Conservation (phyloP, 2,329 filamentous ascomycete species). For the Neoascochyta sp. region DNA sequence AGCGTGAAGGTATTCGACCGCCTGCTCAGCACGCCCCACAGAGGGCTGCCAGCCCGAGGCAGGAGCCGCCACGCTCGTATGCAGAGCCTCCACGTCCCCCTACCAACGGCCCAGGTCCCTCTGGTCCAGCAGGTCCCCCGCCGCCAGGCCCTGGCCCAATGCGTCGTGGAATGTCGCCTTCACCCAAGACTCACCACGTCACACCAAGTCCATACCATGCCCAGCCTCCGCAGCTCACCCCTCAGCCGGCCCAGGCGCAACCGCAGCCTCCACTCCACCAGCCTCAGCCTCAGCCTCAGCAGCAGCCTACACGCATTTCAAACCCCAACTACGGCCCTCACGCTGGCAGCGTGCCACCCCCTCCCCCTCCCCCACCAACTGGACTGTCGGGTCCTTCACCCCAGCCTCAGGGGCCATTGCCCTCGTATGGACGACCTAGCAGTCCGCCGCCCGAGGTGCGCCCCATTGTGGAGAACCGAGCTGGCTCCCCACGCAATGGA, state of each 20-base stretch:
- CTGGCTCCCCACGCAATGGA: conserved; percentile 84
- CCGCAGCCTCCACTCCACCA: conserved; percentile 37
- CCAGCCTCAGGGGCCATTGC: conserved; percentile 53
- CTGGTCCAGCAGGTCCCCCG: conserved; percentile 33
- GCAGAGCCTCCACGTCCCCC: conserved; percentile 60
- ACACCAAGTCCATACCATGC: conserved; percentile 51
- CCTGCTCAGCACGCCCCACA: conserved; percentile 61
- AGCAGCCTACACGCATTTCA: conserved; percentile 46
- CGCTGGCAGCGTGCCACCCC: conserved; percentile 51
- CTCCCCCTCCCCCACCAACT: conserved; percentile 56
- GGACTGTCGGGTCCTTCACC: conserved; percentile 48
- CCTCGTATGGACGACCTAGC: conserved; percentile 65
- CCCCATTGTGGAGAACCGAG: conserved; percentile 75
- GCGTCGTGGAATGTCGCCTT: conserved; percentile 54
- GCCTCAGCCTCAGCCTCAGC: conserved; percentile 22
- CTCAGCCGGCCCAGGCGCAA: conserved; percentile 51
- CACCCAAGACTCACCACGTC: conserved; percentile 56
- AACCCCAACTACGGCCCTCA: conserved; percentile 48
- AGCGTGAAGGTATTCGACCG: conserved; percentile 67
- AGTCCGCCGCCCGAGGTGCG: conserved; percentile 83
- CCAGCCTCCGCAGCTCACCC: conserved; percentile 45
- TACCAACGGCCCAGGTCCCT: conserved; percentile 43
- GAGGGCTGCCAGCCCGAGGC: conserved; percentile 72
- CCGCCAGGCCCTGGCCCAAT: conserved; percentile 40
- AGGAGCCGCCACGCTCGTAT: conserved; percentile 67